Conservation (phyloP, 176 grass and related monocot genomes). For the Urochloa ruziziensis region DNA sequence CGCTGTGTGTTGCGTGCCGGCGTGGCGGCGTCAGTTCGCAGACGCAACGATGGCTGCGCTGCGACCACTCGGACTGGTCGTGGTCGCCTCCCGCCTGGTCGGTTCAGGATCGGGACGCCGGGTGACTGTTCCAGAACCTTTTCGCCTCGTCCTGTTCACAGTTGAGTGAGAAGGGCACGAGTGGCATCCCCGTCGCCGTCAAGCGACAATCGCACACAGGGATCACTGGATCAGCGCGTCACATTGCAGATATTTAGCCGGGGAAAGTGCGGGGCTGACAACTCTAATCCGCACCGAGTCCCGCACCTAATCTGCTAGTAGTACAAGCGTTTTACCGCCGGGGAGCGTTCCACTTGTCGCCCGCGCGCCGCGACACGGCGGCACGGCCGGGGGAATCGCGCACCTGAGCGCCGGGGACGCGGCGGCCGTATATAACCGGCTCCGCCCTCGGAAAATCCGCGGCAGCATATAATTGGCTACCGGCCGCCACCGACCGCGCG, state of each 20-base stretch:
- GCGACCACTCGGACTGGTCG: background rate
- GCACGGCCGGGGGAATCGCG: background rate
- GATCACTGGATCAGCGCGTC: background rate
- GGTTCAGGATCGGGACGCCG: background rate
- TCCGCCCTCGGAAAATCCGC: background rate
- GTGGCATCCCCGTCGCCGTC: background rate
- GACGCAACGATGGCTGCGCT: background rate
- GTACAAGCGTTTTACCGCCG: no score
- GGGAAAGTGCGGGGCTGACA: background rate
- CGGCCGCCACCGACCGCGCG: background rate
- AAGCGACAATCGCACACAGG: background rate
- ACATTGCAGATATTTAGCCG: slow-evolving; percentile 24
- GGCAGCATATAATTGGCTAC: background rate
- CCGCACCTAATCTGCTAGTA: background rate
- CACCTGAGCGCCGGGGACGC: background rate
- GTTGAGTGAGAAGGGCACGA: background rate
- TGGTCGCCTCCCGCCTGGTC: no score
- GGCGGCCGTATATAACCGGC: background rate
- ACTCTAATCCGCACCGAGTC: background rate
- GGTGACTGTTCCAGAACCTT: background rate
- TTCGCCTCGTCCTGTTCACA: background rate
- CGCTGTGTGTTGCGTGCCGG: background rate
- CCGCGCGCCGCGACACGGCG: background rate
- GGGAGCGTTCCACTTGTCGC: slow-evolving; percentile 29
- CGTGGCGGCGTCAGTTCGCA: background rate